Conservation (phyloP, 208 protist genomes). For the Crithidia mellificae region DNA sequence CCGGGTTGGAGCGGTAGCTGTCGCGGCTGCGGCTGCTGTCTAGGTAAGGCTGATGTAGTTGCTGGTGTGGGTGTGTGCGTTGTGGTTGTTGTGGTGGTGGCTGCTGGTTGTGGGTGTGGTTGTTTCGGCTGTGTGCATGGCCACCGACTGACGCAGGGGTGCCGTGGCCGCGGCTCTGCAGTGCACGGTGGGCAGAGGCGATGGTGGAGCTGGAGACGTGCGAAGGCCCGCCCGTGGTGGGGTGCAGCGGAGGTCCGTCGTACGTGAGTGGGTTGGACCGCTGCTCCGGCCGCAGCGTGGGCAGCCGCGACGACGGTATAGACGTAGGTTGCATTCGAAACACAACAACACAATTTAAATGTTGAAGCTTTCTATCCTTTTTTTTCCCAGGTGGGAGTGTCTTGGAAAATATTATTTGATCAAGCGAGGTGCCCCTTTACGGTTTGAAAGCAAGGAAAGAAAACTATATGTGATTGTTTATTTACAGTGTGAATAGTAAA, state of each 20-base stretch:
- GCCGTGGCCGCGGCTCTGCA: background rate
- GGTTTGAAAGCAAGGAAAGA: too few species aligned
- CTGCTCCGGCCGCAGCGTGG: slow-evolving; percentile 5
- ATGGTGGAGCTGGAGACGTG: slow-evolving; percentile 7
- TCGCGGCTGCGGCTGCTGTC: slow-evolving; percentile 3
- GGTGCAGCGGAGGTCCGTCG: background rate
- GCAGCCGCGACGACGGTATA: slow-evolving; percentile 1
- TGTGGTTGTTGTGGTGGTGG: background rate
- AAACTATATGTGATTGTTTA: too few species aligned
- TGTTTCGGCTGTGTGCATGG: too few species aligned
- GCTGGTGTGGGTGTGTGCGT: background rate
- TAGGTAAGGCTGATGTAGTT: background rate
- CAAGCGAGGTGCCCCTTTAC: too few species aligned
- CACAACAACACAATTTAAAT: too few species aligned
- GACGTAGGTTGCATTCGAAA: slow-evolving; percentile 9
- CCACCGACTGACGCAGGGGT: too few species aligned
- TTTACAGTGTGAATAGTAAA: too few species aligned
- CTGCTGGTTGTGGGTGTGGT: too few species aligned
- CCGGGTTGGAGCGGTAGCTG: background rate
- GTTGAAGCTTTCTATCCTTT: too few species aligned
- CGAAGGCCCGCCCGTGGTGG: background rate
- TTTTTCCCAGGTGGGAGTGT: too few species aligned
- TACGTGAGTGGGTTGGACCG: background rate
- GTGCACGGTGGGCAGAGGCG: slow-evolving; percentile 1
- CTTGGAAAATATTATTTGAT: too few species aligned